Conservation (phyloP, 768 basidiomycete species). For the Filobasidium floriforme region DNA sequence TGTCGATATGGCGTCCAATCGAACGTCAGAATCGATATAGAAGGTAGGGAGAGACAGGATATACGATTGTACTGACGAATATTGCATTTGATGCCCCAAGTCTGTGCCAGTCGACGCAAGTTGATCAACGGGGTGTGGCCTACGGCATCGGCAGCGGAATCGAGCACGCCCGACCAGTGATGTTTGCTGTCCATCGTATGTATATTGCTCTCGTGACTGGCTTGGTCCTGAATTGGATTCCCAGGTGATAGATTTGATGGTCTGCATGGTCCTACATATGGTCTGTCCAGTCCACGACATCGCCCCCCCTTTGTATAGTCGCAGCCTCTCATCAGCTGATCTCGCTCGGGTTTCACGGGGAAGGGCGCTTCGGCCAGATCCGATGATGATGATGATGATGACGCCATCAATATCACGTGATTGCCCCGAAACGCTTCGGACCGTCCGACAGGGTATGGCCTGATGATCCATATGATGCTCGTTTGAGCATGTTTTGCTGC, state of each 20-base stretch:
- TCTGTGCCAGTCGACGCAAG: slow-evolving; percentile 66
- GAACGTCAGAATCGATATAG: slow-evolving; percentile 3
- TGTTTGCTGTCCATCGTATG: slow-evolving; percentile 19
- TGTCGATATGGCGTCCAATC: not conserved
- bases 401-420: no score
- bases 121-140: slow-evolving; percentile 87
- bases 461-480: no score
- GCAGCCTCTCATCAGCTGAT: no score
- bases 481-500: no score
- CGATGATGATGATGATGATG: no score
- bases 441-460: no score
- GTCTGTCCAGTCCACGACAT: not conserved
- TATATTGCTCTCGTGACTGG: not conserved
- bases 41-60: no score
- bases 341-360: no score
- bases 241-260: not conserved
- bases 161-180: slow-evolving; percentile 52
- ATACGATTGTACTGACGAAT: slow-evolving; percentile 55
- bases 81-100: slow-evolving; percentile 77
- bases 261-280: not conserved
- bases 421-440: no score
- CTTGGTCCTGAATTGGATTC: not conserved
- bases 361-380: no score
- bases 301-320: no score
- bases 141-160: slow-evolving; percentile 73